Evolutionary conservation across 352 stramenopile species (phyloP), one percentile per base, ranked within the genome.

Genomic region (Globisporangium emineosum): DNA sequence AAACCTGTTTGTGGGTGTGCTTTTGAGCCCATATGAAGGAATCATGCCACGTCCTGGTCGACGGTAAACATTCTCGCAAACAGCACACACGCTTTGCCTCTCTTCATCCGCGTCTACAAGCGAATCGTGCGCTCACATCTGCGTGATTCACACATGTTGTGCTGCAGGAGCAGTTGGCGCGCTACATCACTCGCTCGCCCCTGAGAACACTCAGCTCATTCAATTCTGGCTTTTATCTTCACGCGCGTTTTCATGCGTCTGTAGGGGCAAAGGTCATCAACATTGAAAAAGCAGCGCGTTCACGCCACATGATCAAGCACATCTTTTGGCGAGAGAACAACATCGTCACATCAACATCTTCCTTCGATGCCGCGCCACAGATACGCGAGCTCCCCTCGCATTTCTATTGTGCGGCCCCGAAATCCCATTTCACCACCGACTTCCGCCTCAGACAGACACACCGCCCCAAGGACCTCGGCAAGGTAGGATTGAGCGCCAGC

Each of bases 81-180:
- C 6, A 1, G 17, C 40, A 23, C 13, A 6, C 35, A 19, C 6
- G 35, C 35, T 0, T 42, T 42, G 33, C n/a, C n/a, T n/a, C n/a
- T n/a, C n/a, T n/a, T n/a, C n/a, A n/a, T 40, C 33, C 37, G 5
- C 7, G 40, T 47, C 21, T 21, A 47, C 8, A 7, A 47, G 7
- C 17, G 17, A 23, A 47, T 21, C 8, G 40, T 47, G 40, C 17
- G 37, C 8, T 21, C 17, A n/a, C 40, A 21, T 21, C 40, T 45
- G 40, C 17, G 9, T 5, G 35, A 35, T n/a, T n/a, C n/a, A 40
- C 13, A 6, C 8, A 5, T 15, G 5, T 17, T 19, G 54, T 60
- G 54, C 35, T 50, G 54, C 12, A 32, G 27, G 51, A 61, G 55
- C 55, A 52, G 37, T 61, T 61, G 55, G 54, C 54, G 9, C 23